Base-by-base conservation (phyloP, 2,329 filamentous ascomycete genomes). In the Zelopaecilomyces penicillatus region DNA sequence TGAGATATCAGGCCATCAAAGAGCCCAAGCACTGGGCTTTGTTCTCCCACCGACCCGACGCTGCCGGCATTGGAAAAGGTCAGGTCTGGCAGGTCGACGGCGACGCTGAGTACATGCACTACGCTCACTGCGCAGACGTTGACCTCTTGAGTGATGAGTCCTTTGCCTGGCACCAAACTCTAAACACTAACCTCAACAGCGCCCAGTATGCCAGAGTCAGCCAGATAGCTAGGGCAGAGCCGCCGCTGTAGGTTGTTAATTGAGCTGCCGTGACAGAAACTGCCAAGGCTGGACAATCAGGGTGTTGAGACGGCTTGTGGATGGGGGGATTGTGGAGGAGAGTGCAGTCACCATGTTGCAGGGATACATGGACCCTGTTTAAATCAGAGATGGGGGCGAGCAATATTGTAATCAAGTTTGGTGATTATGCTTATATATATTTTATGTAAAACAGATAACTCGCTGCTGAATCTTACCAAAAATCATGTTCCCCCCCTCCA, bases 41-140 rank as follows among this genome's bases (percentile, higher is more conserved):
- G 5, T 44, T 44, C 30, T 43, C 33, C 35, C 29, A 43, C 35
- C 41, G 41, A 35, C 41, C 41, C 11, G 35, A 37, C 41, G 2
- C n/a, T 28, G 5, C 28, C 10, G 35, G 35, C 5, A 38, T 30
- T 9, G 31, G 34, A 26, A 4, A 12, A 6, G 41, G 41, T 7
- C 34, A 29, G 26, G 12, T 35, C 3, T 43, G 41, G 33, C 41
- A 43, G 35, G 41, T 43, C 35, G 38, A 28, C 5, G 41, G 41
- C 9, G 41, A 43, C 28, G 41, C 41, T 9, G 41, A 43, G 35
- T 32, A 30, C 8, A 43, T 43, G 33, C 28, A 28, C 9, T 43
- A 38, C 35, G 2, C 30, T 7, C 41, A 43, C 41, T 28, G 6
- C 2, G 5, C 8, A 5, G 12, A 43, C 10, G 19, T 9, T 1